phyloP scores from a whole-genome alignment of 148 eudicot genomes.

The Dysphania ambrosioides region DNA sequence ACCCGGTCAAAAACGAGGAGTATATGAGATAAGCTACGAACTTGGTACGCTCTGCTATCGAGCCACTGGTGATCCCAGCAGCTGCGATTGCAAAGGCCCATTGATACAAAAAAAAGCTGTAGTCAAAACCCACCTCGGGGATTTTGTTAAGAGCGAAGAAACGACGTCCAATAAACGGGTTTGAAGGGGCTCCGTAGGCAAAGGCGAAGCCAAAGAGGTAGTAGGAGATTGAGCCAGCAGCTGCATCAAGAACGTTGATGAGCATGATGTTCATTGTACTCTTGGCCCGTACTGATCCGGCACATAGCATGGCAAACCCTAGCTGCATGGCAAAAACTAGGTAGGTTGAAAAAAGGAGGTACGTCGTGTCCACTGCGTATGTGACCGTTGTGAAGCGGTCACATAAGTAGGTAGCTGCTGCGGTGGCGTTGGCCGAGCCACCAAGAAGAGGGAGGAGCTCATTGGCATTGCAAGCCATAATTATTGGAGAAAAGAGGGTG shows the following conservation, averaged over 20 bases:
- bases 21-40: conserved; percentile 51
- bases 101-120: conserved; percentile 44
- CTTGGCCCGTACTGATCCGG: conserved; percentile 58
- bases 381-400: conserved; percentile 28
- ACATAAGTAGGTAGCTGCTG: conserved; percentile 26
- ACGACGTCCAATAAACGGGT: conserved; percentile 40
- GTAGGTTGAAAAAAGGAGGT: conserved; percentile 51
- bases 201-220: conserved; percentile 25
- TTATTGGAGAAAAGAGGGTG: neutral
- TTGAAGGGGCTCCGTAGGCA: conserved; percentile 35
- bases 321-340: conserved; percentile 58
- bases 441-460: conserved; percentile 19
- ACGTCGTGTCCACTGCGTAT: conserved; percentile 49
- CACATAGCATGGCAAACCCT: conserved; percentile 63
- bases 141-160: conserved; percentile 30
- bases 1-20: conserved; percentile 46
- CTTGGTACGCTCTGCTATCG: conserved; percentile 51
- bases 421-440: conserved; percentile 17
- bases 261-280: conserved; percentile 62
- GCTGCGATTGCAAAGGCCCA: conserved; percentile 61
- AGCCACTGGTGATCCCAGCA: conserved; percentile 53
- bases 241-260: conserved; percentile 59
- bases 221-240: conserved; percentile 41
- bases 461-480: conserved; percentile 12
- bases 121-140: conserved; percentile 29